Base-by-base conservation (phyloP, 306 rosid species). In the Castanopsis chinensis region DNA sequence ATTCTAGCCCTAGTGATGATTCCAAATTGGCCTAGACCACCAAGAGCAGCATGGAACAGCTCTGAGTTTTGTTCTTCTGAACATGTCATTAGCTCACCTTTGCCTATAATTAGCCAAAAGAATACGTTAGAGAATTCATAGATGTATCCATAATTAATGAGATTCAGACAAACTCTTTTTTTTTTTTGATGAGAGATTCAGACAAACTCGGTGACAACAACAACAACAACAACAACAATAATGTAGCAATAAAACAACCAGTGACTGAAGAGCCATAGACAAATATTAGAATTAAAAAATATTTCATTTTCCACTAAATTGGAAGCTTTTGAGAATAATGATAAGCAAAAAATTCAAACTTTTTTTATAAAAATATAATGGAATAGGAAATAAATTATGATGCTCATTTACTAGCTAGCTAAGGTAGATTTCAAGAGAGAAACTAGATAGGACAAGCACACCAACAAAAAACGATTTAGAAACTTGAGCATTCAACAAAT, bases 1-100 rank as follows among this genome's bases (percentile, higher is more conserved):
- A 95, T 93, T 78, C 98, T 84, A 33, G 97, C 98, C 81, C 99
- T 88, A 13, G 98, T 93, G 76, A 95, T 95, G 84, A 95, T 90
- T 71, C 99, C 99, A 82, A 95, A 93, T 67, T 95, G 99, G 63
- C 98, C 99, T n/a, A 95, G 95, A 64, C 99, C 99, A 21, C 99
- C 99, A 13, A 95, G 94, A 74, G 91, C 99, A 25, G 86, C 92
- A 82, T 93, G 90, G 89, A 95, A 95, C 78, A 91, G 87, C 73
- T 91, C 96, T 43, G 94, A 8, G 83, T 95, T 95, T 75, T 85
- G 78, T 56, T 88, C 82, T 69, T 93, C 86, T 6, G 99, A 95
- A 84, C 99, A 95, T 35, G 93, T 89, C 87, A 90, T n/a, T 68
- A 86, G 21, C 86, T 93, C 93, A 15, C 99, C 99, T 57, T 90